These are phyloP conservation scores for Nectriaceae sp. DNA, from an alignment of 2,329 filamentous ascomycete species.

Conservation along the genomic window DNA sequence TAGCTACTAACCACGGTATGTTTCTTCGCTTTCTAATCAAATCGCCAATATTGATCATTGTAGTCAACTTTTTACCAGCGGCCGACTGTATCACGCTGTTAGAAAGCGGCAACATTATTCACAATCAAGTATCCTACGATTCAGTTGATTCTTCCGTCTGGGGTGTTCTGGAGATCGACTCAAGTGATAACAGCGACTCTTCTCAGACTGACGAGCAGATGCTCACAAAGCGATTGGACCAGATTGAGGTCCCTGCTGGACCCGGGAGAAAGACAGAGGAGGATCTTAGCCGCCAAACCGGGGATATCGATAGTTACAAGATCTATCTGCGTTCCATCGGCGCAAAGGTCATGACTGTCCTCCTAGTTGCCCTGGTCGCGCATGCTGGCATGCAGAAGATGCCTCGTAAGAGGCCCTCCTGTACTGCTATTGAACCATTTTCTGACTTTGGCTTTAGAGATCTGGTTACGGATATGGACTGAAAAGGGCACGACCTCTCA, in stretches of 20 bases:
- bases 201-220: background rate
- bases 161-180: constrained; percentile 14
- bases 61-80: constrained; percentile 25
- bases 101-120: constrained; percentile 18
- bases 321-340: constrained; percentile 31
- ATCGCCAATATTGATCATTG: constrained; percentile 17
- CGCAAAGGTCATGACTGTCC: constrained; percentile 16
- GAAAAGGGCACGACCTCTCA: constrained; percentile 22
- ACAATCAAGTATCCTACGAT: constrained; percentile 26
- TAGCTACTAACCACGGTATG: background rate
- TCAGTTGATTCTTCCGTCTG: constrained; percentile 17
- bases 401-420: constrained; percentile 9
- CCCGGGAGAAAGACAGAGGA: constrained; percentile 12
- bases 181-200: background rate
- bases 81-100: constrained; percentile 30
- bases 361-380: constrained; percentile 15
- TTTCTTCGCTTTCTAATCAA: constrained; percentile 25
- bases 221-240: background rate
- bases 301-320: constrained; percentile 30
- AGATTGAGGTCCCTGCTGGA: background rate
- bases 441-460: constrained; percentile 11
- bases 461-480: constrained; percentile 31
- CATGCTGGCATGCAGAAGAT: constrained; percentile 20
- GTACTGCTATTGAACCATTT: background rate
- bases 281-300: constrained; percentile 29